Evolutionary conservation across 2,329 filamentous ascomycete species (phyloP).

Genomic region (Fusarium neocosmosporiellum): DNA sequence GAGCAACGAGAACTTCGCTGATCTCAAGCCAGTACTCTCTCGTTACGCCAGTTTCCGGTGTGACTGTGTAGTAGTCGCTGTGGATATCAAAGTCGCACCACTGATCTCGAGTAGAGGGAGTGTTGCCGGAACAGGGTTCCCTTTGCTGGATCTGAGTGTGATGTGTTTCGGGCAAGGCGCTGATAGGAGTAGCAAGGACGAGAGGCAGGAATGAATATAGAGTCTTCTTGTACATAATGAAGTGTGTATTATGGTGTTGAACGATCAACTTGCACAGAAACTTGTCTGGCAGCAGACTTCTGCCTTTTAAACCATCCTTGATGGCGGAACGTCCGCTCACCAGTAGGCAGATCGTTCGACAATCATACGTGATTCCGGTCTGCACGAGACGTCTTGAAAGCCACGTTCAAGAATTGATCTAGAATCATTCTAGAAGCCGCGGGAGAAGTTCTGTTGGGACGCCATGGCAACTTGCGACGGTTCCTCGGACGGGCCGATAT

Average conservation of each 20-base stretch:
- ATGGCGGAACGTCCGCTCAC: slow-evolving; percentile 14
- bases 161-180: slow-evolving; percentile 15
- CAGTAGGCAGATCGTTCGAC: neutral
- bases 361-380: slow-evolving; percentile 13
- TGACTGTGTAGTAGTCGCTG: slow-evolving; percentile 57
- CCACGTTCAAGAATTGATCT: neutral
- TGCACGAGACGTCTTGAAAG: slow-evolving; percentile 8
- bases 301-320: slow-evolving; percentile 14
- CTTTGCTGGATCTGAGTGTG: slow-evolving; percentile 5
- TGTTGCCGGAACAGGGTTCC: slow-evolving; percentile 41
- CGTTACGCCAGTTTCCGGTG: slow-evolving; percentile 61
- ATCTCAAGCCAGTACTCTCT: slow-evolving; percentile 62
- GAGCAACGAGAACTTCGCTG: slow-evolving; percentile 52
- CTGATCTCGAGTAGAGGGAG: slow-evolving; percentile 47
- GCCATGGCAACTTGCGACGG: slow-evolving; percentile 1
- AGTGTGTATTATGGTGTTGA: neutral
- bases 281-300: neutral
- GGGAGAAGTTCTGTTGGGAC: slow-evolving; percentile 9
- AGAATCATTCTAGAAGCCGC: neutral
- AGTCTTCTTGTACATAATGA: slow-evolving; percentile 13
- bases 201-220: slow-evolving; percentile 6
- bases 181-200: slow-evolving; percentile 1
- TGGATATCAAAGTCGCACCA: slow-evolving; percentile 63
- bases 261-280: neutral
- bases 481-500: slow-evolving; percentile 26